Evolutionary conservation across 371 early-diverging fungal species (phyloP).

Genomic region (Encephalitozoon intestinalis): DNA sequence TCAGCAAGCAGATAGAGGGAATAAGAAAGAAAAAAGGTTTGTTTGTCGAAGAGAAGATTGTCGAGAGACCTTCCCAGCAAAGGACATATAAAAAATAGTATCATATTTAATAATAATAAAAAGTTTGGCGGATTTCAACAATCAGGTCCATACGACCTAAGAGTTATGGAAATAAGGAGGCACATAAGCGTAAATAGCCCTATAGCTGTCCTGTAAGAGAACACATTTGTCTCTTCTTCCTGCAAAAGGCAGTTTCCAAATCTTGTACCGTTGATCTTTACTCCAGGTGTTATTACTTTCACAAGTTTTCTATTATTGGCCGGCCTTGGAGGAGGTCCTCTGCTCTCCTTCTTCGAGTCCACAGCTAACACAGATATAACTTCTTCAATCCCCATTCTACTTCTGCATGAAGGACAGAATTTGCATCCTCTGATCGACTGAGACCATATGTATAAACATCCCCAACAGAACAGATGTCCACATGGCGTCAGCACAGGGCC

Average conservation of each 20-base stretch:
- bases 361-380: constrained; percentile 1
- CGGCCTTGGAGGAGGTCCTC: not conserved
- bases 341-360: not conserved
- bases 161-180: not conserved
- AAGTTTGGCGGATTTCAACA: not conserved
- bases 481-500: constrained; percentile 44
- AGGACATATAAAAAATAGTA: constrained; percentile 32
- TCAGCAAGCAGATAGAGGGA: constrained; percentile 19
- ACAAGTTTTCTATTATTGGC: not conserved
- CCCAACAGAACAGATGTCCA: constrained; percentile 56
- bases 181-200: not conserved
- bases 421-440: constrained; percentile 20
- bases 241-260: not conserved
- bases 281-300: not conserved
- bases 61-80: constrained; percentile 51
- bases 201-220: constrained; percentile 3
- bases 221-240: not conserved
- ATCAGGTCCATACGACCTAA: not conserved
- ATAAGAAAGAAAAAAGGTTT: constrained; percentile 53
- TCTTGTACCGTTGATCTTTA: not conserved
- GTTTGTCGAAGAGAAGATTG: constrained; percentile 40
- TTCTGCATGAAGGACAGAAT: constrained; percentile 48
- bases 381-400: not conserved
- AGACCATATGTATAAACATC: constrained; percentile 43
- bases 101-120: not conserved